These are phyloP conservation scores for Staphylotrichum longicolle DNA, from an alignment of 495 filamentous ascomycete genomes.

Conservation along the genomic window DNA sequence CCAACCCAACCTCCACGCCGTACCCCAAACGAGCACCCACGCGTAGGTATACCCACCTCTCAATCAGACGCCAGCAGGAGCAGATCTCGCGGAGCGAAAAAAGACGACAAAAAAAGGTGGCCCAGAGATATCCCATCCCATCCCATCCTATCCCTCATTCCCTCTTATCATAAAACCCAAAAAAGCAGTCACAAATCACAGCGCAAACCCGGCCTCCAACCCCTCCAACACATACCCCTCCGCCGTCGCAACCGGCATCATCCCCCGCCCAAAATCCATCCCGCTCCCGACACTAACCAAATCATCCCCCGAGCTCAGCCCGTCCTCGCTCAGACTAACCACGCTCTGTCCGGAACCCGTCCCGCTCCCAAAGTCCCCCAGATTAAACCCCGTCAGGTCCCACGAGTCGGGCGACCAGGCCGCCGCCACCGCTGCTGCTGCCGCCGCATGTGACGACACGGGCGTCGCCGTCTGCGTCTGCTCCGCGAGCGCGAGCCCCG, in stretches of 20 bases:
- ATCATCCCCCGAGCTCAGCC: slow-evolving; percentile 58
- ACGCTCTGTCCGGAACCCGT: slow-evolving; percentile 61
- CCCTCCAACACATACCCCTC: slow-evolving; percentile 43
- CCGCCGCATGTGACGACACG: slow-evolving; percentile 28
- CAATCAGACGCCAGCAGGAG: neutral
- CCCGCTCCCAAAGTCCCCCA: slow-evolving; percentile 41
- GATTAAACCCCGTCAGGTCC: slow-evolving; percentile 49
- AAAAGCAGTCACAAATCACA: neutral
- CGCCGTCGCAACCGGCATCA: slow-evolving; percentile 25
- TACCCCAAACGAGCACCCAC: neutral
- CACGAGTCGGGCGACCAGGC: slow-evolving; percentile 57
- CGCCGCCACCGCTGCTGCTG: slow-evolving; percentile 29
- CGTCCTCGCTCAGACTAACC: slow-evolving; percentile 74
- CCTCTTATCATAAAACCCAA: neutral
- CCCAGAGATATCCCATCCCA: neutral
- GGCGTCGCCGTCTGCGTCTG: slow-evolving; percentile 24
- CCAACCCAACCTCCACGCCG: neutral
- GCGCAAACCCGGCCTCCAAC: slow-evolving; percentile 22
- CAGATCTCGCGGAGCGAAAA: neutral
- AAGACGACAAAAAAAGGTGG: neutral
- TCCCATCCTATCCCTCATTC: no score
- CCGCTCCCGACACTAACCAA: slow-evolving; percentile 37
- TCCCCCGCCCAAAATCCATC: slow-evolving; percentile 23
- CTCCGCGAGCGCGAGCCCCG: slow-evolving; percentile 46
- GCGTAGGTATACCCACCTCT: neutral